Evolutionary conservation across 208 protist species (phyloP), one percentile per base, ranked within the genome.

Genomic region (Leishmania braziliensis): DNA sequence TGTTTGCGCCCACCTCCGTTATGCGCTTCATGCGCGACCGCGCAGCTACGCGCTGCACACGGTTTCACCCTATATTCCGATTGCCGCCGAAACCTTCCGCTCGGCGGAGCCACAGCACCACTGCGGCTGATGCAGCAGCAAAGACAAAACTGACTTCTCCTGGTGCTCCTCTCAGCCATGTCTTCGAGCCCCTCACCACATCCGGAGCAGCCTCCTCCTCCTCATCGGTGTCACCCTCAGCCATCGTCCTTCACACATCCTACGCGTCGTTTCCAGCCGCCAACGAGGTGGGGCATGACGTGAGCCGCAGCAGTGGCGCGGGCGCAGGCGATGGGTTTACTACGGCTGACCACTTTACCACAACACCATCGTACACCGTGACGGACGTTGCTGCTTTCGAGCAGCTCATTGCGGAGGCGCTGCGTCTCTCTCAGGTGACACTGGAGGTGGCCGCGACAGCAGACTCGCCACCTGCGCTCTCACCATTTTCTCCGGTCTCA

Each of bases 361-460:
- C 39, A 68, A 46, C 83, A 10, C n/a, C 71, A 4, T 84, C 80
- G 23, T 89, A 73, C 43, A 77, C 63, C 29, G 86, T 89, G 39
- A 77, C 65, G 8, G 77, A 89, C 53, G 33, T 50, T 0, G n/a
- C 26, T 18, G 81, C 79, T 2, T 80, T 89, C 18, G 77, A 89
- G 81, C n/a, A 73, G 51, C 76, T 86, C 14, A 79, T 89, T 46
- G 43, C 46, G 0, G 77, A 80, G 33, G 86, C 84, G 5, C 74
- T 88, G 12, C 72, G 46, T 23, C 39, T 79, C 6, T 78, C 74
- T 63, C 74, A 69, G 12, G 62, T 78, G 50, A 74, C 63, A 9
- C 29, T 63, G 43, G 43, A 65, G 23, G 68, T 51, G 23, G 65
- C 36, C 60, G 20, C 39, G 16, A 51, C 68, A 58, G 36, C 62